These are phyloP conservation scores for Saccharomyces hybrid DNA, from an alignment of 1,139 yeast genomes.

Conservation along the genomic window DNA sequence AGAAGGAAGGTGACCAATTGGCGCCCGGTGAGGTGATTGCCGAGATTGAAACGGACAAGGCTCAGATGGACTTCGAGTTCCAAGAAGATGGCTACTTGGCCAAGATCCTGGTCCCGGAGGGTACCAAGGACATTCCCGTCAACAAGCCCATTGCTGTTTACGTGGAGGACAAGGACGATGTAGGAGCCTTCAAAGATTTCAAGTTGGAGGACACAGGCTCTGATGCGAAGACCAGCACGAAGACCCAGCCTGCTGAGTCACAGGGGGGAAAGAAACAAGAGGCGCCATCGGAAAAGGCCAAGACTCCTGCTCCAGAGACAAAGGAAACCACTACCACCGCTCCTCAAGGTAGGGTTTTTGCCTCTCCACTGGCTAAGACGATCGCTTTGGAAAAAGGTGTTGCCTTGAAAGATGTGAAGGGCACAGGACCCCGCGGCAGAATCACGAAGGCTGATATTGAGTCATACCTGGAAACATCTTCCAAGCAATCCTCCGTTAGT, in stretches of 20 bases:
- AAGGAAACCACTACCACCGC: constrained; percentile 24
- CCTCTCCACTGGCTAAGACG: constrained; percentile 92
- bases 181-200: constrained; percentile 79
- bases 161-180: constrained; percentile 81
- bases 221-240: neutral
- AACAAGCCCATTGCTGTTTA: constrained; percentile 95
- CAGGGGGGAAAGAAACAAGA: constrained; percentile 16
- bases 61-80: constrained; percentile 97
- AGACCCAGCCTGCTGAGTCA: constrained; percentile 3
- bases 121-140: constrained; percentile 84
- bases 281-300: constrained; percentile 2
- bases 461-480: constrained; percentile 40
- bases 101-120: constrained; percentile 77
- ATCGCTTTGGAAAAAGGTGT: constrained; percentile 91
- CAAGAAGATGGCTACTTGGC: constrained; percentile 97
- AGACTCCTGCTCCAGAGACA: neutral
- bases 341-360: constrained; percentile 64
- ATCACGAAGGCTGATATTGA: constrained; percentile 87
- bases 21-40: constrained; percentile 90
- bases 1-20: constrained; percentile 79
- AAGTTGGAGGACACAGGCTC: constrained; percentile 72
- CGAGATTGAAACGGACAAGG: constrained; percentile 97
- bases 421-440: constrained; percentile 94
- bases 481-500: constrained; percentile 18
- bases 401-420: constrained; percentile 74